A percentile compares a stretch with the other conserved stretches of the same genome.
Conservation (phyloP, 345 rosid genomes). For the Stellera chamaejasme region DNA sequence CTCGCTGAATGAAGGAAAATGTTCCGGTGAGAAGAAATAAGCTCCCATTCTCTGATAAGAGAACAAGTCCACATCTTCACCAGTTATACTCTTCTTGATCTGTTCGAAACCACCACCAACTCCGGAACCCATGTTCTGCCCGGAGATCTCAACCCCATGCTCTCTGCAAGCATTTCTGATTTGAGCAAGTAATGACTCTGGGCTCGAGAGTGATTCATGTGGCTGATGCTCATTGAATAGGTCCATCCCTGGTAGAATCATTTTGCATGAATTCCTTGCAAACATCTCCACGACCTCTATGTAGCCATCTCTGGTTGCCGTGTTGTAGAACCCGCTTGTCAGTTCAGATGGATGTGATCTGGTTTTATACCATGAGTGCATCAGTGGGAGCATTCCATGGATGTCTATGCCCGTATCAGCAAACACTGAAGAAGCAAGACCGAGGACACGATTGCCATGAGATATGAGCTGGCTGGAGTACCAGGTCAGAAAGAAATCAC, state of each 20-base stretch:
- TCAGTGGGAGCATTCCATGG: slow-evolving; percentile 60
- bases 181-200: slow-evolving; percentile 49
- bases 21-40: slow-evolving; percentile 87
- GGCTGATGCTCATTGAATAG: slow-evolving; percentile 52
- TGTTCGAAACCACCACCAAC: slow-evolving; percentile 49
- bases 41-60: slow-evolving; percentile 97
- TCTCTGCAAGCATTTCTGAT: slow-evolving; percentile 52
- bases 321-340: slow-evolving; percentile 76
- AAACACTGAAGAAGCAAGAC: slow-evolving; percentile 52
- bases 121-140: slow-evolving; percentile 51
- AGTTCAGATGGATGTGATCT: slow-evolving; percentile 65
- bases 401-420: slow-evolving; percentile 24
- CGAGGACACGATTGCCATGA: slow-evolving; percentile 67
- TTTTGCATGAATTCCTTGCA: slow-evolving; percentile 65
- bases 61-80: slow-evolving; percentile 38
- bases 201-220: slow-evolving; percentile 45
- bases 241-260: slow-evolving; percentile 88
- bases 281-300: slow-evolving; percentile 51
- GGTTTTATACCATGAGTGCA: slow-evolving; percentile 67
- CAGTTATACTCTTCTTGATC: slow-evolving; percentile 46
- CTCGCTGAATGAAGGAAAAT: slow-evolving; percentile 65
- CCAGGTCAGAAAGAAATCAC: slow-evolving; percentile 86
- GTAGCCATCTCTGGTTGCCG: slow-evolving; percentile 53
- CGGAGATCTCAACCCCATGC: slow-evolving; percentile 54
- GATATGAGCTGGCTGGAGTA: slow-evolving; percentile 58